Evolutionary conservation across 78 protist genomes (phyloP), one percentile per base, ranked within the genome.

Genomic region (Capsaspora owczarzaki): DNA sequence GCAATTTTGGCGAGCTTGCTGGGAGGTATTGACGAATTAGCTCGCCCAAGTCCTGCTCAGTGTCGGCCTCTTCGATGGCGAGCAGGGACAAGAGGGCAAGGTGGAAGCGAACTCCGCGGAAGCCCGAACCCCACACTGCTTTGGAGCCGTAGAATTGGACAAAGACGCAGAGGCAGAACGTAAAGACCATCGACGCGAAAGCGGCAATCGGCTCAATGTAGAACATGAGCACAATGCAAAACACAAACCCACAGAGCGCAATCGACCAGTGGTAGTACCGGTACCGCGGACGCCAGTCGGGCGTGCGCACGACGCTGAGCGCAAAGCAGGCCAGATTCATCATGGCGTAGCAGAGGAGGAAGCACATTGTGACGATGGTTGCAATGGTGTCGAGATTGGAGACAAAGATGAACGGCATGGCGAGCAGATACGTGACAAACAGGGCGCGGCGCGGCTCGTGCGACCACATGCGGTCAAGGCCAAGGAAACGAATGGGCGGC

Each of bases 61-160:
- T 27, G 40, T 14, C 38, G 33, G 69, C n/a, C 23, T 19, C 72
- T 37, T 86, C 89, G 69, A 81, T 25, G 19, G 63, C 14, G 22
- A 86, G 79, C 60, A 86, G 82, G 23, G 51, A 22, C 37, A 1
- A 33, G 33, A 74, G 76, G 51, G 86, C 89, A 29, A 53, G 76
- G 12, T 86, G 80, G 14, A 74, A 1, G 60, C 41, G 41, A 6
- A 86, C 2, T 22, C 85, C 84, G 42, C 77, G 60, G 40, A 81
- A 8, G 23, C 86, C 85, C 19, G 41, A 33, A 31, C 89, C 89
- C 89, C 89, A 86, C 31, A 10, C 25, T 47, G 33, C 14, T 3
- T 6, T 43, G 63, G 60, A 79, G 72, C 61, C 61, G 29, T 22
- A 3, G 42, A 66, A 20, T 27, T 86, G 81, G 41, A 86, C 76